Evolutionary conservation across 192 early-diverging fungal genomes (phyloP).

Genomic region (Pecoramyces ruminantium): DNA sequence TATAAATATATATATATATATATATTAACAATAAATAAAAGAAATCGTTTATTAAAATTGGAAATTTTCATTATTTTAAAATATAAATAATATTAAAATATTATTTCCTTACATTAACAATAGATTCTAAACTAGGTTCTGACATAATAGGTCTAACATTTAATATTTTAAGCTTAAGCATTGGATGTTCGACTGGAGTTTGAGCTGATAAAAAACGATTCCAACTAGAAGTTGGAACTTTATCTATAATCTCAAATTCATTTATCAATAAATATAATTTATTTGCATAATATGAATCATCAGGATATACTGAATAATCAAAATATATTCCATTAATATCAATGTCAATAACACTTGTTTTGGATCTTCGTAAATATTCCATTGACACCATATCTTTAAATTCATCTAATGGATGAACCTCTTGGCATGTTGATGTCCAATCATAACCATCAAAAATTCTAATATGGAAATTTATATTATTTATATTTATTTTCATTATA

Average conservation of each 20-base stretch:
- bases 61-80: too few species aligned
- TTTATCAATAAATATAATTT: neutral
- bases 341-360: neutral
- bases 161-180: neutral
- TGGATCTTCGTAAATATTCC: neutral
- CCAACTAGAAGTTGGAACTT: neutral
- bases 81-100: too few species aligned
- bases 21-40: neutral
- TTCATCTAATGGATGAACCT: neutral
- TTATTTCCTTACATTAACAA: neutral
- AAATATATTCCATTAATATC: neutral
- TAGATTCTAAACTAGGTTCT: neutral
- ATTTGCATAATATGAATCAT: neutral
- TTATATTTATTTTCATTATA: neutral
- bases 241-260: neutral
- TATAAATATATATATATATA: neutral
- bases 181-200: neutral
- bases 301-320: neutral
- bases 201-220: neutral
- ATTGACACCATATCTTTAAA: neutral
- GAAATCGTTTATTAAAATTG: too few species aligned
- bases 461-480: neutral
- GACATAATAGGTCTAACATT: neutral
- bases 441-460: neutral
- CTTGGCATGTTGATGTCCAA: neutral